Percentiles rank a stretch among this genome's conserved stretches.
These are phyloP conservation scores for Alternaria sp. DNA, from an alignment of 2,329 filamentous ascomycete species.

Conservation along the genomic window DNA sequence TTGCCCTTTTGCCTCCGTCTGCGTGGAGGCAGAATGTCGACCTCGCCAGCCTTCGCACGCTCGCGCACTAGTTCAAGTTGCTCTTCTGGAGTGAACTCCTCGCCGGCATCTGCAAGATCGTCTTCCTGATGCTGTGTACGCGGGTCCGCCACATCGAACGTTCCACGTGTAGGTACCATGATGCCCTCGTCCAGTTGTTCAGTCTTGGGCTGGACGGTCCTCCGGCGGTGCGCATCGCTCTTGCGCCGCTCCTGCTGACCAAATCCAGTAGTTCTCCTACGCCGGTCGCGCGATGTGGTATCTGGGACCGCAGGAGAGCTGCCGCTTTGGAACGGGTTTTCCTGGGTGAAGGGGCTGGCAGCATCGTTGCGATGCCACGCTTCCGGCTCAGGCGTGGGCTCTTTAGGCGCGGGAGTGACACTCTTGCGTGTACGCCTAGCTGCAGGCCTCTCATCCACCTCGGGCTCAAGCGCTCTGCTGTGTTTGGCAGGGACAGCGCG, in stretches of 20 bases:
- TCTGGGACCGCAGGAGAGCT: slow-evolving; percentile 65
- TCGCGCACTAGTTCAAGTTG: slow-evolving; percentile 77
- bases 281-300: slow-evolving; percentile 51
- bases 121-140: slow-evolving; percentile 49
- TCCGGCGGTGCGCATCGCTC: slow-evolving; percentile 51
- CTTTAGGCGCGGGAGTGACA: slow-evolving; percentile 50
- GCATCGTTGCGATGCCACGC: slow-evolving; percentile 51
- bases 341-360: slow-evolving; percentile 77
- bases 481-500: slow-evolving; percentile 53
- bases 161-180: slow-evolving; percentile 61
- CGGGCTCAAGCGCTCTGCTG: slow-evolving; percentile 46
- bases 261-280: slow-evolving; percentile 59
- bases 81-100: slow-evolving; percentile 94
- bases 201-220: slow-evolving; percentile 50
- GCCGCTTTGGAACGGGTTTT: slow-evolving; percentile 93
- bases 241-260: slow-evolving; percentile 51
- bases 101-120: slow-evolving; percentile 69
- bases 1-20: slow-evolving; percentile 42
- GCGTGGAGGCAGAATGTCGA: slow-evolving; percentile 55
- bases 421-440: slow-evolving; percentile 49
- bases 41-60: slow-evolving; percentile 63
- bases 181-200: slow-evolving; percentile 60
- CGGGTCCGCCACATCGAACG: slow-evolving; percentile 64
- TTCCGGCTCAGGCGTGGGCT: slow-evolving; percentile 58
- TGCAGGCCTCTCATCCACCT: slow-evolving; percentile 41